Conservation (phyloP, 1,284 basidiomycete genomes). For the Rhodotorula sp. region DNA sequence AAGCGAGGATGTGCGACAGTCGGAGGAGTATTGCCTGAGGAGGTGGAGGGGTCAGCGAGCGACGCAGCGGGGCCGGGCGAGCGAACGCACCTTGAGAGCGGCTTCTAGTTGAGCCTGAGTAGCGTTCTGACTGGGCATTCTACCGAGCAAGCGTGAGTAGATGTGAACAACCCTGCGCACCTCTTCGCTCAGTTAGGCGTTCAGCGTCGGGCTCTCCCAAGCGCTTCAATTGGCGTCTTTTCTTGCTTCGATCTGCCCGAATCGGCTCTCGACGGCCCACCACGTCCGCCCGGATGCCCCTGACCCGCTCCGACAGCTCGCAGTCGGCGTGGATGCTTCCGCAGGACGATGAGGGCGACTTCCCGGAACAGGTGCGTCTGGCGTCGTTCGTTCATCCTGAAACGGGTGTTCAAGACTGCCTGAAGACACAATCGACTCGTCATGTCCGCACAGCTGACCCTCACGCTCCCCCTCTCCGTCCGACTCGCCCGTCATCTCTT, state of each 20-base stretch:
- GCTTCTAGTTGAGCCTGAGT: neutral
- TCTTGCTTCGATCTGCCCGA: too few relatives aligned
- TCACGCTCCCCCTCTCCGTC: neutral
- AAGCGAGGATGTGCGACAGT: constrained; percentile 26
- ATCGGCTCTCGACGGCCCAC: neutral
- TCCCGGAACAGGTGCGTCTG: constrained; percentile 14
- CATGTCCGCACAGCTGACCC: neutral
- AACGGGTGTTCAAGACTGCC: neutral
- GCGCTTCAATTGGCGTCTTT: too few relatives aligned
- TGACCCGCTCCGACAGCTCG: constrained; percentile 11
- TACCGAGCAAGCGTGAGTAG: neutral
- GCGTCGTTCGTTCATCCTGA: too few relatives aligned
- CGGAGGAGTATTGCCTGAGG: constrained; percentile 17
- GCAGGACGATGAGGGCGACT: neutral
- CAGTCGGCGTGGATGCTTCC: neutral
- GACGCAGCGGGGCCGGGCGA: neutral
- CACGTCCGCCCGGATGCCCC: neutral
- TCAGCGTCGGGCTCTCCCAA: too few relatives aligned
- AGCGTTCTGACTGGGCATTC: neutral
- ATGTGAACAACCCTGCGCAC: too few relatives aligned
- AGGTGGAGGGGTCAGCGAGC: neutral
- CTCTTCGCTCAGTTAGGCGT: too few relatives aligned
- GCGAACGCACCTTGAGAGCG: constrained; percentile 13
- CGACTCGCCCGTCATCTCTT: neutral
- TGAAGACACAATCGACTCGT: neutral